phyloP scores from a whole-genome alignment of 257 asterid genomes.

The Solanum peruvianum region DNA sequence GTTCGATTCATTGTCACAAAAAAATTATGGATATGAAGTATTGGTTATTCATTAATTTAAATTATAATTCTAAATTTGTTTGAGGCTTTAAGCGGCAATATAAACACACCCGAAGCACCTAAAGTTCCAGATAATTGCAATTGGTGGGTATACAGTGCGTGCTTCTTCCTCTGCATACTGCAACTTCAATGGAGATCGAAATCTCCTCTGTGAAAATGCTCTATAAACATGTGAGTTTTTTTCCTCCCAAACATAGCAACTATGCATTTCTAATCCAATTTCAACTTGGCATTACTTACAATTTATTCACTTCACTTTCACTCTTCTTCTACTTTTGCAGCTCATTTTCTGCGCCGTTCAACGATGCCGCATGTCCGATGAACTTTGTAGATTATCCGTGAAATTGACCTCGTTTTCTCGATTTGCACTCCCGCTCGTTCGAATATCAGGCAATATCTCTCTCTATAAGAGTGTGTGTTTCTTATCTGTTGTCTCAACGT shows the following conservation, averaged over 20 bases:
- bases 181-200: slow-evolving; percentile 32
- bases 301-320: not conserved
- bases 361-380: slow-evolving; percentile 65
- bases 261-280: not conserved
- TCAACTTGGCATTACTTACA: not conserved
- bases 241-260: not conserved
- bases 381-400: slow-evolving; percentile 64
- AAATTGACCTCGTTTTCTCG: slow-evolving; percentile 22
- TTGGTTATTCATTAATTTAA: not conserved
- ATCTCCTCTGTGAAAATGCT: slow-evolving; percentile 36
- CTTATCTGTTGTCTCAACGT: not conserved
- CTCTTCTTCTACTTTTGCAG: slow-evolving; percentile 18
- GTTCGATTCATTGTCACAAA: not conserved
- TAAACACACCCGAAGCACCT: not conserved
- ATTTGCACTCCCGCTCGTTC: slow-evolving; percentile 26
- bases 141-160: not conserved
- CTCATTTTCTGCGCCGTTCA: slow-evolving; percentile 61
- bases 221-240: slow-evolving; percentile 28
- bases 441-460: slow-evolving; percentile 45
- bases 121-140: not conserved
- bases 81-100: not conserved
- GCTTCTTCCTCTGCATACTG: not conserved
- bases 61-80: not conserved
- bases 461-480: not conserved
- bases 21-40: not conserved